These are phyloP conservation scores for Calycina marina DNA, from an alignment of 2,329 filamentous ascomycete genomes.

Conservation along the genomic window DNA sequence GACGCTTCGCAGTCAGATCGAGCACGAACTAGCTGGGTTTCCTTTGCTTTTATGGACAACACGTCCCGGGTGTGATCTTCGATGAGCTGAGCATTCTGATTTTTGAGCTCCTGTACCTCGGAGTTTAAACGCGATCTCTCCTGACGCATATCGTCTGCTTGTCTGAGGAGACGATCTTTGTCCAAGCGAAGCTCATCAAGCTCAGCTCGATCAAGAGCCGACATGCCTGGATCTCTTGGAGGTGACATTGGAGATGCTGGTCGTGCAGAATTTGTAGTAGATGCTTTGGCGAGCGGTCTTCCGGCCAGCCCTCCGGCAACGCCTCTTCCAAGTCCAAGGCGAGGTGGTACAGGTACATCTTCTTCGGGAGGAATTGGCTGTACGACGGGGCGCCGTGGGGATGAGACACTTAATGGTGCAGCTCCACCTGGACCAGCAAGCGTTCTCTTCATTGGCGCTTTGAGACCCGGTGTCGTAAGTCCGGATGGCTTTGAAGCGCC, in stretches of 20 bases:
- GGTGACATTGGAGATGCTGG: slow-evolving; percentile 38
- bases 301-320: slow-evolving; percentile 65
- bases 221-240: slow-evolving; percentile 48
- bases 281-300: slow-evolving; percentile 62
- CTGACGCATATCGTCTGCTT: slow-evolving; percentile 66
- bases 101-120: slow-evolving; percentile 86
- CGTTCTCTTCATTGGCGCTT: slow-evolving; percentile 42
- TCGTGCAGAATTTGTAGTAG: slow-evolving; percentile 34
- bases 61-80: slow-evolving; percentile 95
- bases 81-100: slow-evolving; percentile 91
- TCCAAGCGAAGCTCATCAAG: slow-evolving; percentile 75
- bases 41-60: slow-evolving; percentile 93
- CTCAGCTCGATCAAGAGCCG: slow-evolving; percentile 76
- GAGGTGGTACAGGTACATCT: slow-evolving; percentile 23
- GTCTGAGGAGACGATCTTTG: slow-evolving; percentile 61
- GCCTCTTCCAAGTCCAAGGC: slow-evolving; percentile 24
- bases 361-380: slow-evolving; percentile 30
- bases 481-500: slow-evolving; percentile 39
- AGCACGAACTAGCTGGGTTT: slow-evolving; percentile 88
- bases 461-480: slow-evolving; percentile 35
- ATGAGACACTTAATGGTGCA: slow-evolving; percentile 28
- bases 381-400: slow-evolving; percentile 31
- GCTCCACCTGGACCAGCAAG: slow-evolving; percentile 32
- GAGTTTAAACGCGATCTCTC: slow-evolving; percentile 72
- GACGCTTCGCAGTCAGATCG: slow-evolving; percentile 80